phyloP scores from a whole-genome alignment of 495 filamentous ascomycete genomes.

The Aspergillus asperescens region DNA sequence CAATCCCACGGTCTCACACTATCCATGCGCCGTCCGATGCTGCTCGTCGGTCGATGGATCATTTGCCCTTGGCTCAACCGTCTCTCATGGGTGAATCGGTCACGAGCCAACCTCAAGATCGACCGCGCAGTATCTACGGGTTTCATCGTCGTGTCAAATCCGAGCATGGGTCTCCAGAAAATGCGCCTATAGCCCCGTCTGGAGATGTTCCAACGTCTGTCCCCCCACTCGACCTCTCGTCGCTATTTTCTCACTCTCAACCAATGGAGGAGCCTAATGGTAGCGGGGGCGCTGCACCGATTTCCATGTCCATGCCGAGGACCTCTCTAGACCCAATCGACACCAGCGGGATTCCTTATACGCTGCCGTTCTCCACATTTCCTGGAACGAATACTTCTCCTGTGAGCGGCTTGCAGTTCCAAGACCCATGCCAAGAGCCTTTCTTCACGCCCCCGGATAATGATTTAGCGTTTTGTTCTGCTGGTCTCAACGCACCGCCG shows the following conservation, averaged over 20 bases:
- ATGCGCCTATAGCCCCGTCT: slow-evolving; percentile 48
- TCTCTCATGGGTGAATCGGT: slow-evolving; percentile 37
- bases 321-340: slow-evolving; percentile 35
- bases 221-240: slow-evolving; percentile 61
- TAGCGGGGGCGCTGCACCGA: slow-evolving; percentile 17
- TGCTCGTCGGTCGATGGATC: slow-evolving; percentile 65
- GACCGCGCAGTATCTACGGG: slow-evolving; percentile 37
- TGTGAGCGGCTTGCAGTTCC: slow-evolving; percentile 39
- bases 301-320: slow-evolving; percentile 29
- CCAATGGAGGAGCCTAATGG: slow-evolving; percentile 35
- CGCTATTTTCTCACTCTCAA: slow-evolving; percentile 48
- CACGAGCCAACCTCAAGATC: slow-evolving; percentile 29
- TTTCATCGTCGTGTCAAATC: slow-evolving; percentile 57
- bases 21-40: slow-evolving; percentile 55
- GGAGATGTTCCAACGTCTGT: slow-evolving; percentile 57
- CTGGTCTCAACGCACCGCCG: slow-evolving; percentile 55
- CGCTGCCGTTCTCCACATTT: slow-evolving; percentile 30
- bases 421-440: slow-evolving; percentile 40
- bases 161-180: slow-evolving; percentile 65
- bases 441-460: slow-evolving; percentile 51
- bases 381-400: slow-evolving; percentile 34
- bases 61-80: slow-evolving; percentile 49
- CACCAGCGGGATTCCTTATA: slow-evolving; percentile 35
- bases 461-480: slow-evolving; percentile 62
- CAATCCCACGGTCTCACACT: slow-evolving; percentile 66